Evolutionary conservation across 441 rosid genomes (phyloP).

Genomic region (Cnidoscolus chayamansa): DNA sequence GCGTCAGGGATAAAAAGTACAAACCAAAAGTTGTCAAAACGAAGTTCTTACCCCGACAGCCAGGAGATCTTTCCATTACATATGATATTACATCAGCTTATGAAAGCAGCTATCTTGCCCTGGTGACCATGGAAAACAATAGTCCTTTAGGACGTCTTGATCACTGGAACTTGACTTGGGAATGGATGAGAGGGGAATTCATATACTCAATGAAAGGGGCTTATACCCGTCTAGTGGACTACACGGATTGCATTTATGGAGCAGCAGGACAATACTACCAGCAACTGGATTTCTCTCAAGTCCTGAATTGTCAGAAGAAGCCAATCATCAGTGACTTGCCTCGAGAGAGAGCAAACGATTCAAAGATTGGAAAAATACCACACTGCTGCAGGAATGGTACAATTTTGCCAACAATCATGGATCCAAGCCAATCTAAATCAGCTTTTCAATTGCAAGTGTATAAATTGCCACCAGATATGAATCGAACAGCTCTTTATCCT

Average conservation of each 20-base stretch:
- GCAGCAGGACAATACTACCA: slow-evolving; percentile 42
- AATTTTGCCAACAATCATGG: slow-evolving; percentile 57
- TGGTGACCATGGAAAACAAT: slow-evolving; percentile 58
- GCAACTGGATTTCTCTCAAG: slow-evolving; percentile 47
- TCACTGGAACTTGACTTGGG: slow-evolving; percentile 64
- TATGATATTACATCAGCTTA: slow-evolving; percentile 61
- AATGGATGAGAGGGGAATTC: slow-evolving; percentile 73
- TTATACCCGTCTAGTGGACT: slow-evolving; percentile 51
- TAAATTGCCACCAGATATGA: slow-evolving; percentile 70
- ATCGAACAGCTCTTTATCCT: slow-evolving; percentile 49
- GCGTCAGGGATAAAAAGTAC: slow-evolving; percentile 34
- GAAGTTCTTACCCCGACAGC: slow-evolving; percentile 48
- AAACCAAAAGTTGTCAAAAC: slow-evolving; percentile 33
- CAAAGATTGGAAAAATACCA: slow-evolving; percentile 51
- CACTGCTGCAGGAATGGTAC: slow-evolving; percentile 73
- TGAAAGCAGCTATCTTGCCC: slow-evolving; percentile 46
- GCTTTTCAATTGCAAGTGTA: slow-evolving; percentile 62
- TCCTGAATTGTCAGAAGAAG: slow-evolving; percentile 60
- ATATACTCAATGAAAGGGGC: slow-evolving; percentile 64
- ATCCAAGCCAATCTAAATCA: slow-evolving; percentile 53
- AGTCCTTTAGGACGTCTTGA: slow-evolving; percentile 74
- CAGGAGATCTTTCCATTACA: slow-evolving; percentile 72
- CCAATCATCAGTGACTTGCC: slow-evolving; percentile 72
- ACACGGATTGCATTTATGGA: slow-evolving; percentile 56
- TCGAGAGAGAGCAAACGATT: slow-evolving; percentile 56